Base-by-base conservation (phyloP, 2,329 filamentous ascomycete genomes). In the Claviceps humidiphila region DNA sequence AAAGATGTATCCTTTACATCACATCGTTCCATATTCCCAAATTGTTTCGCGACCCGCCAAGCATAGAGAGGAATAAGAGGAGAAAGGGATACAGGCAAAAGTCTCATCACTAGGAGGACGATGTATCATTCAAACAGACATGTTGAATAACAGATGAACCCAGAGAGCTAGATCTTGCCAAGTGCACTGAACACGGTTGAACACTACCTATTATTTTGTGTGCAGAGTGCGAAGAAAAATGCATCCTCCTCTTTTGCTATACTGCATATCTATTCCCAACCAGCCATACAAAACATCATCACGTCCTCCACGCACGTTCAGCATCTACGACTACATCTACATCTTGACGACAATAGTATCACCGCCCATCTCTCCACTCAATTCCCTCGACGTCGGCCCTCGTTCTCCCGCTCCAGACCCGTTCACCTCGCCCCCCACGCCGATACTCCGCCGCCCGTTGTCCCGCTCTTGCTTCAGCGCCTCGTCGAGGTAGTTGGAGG, bases 361-460 rank as follows among this genome's bases (percentile, higher is more conserved):
- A 17, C 78, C 78, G 53, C 77, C 76, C 77, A 82, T 79, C 71
- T 82, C 79, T 49, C 78, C 78, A 59, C 74, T 72, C 65, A 81
- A 59, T 58, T 80, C 76, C 51, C 78, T 64, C 60, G 74, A 77
- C 39, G 75, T 76, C 47, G 73, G 66, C 2, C 74, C 75, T n/a
- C 71, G 68, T 30, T 45, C 34, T 8, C 16, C 17, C n/a, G 45
- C 41, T 34, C 9, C 47, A 30, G 43, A 42, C 17, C 46, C 50
- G 37, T 51, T 50, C 9, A 11, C 47, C 52, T 63, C 62, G 54
- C 56, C 53, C 74, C 75, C 17, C 71, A 68, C 30, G 44, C 38
- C 14, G 16, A 16, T 16, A 40, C 41, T 34, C 9, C 52, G 24
- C 45, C 39, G 17, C 44, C 50, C 34, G 51, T 50, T 8, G 13